Evolutionary conservation across 2,329 filamentous ascomycete genomes (phyloP).

Genomic region (Fusarium nelsonii): DNA sequence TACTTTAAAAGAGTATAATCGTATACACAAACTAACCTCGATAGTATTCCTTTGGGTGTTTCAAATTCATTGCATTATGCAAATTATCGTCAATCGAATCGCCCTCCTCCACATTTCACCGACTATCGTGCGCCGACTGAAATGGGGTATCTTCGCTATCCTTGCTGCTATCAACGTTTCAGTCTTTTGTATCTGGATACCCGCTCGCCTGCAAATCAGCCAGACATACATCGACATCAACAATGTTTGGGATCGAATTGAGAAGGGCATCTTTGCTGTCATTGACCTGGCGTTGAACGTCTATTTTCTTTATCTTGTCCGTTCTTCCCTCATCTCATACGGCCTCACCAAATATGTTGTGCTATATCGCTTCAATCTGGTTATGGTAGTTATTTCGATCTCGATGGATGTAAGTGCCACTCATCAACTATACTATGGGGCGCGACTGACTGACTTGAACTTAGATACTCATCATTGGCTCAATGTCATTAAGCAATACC

Average conservation of each 20-base stretch:
- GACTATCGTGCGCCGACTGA: constrained; percentile 54
- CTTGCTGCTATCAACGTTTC: constrained; percentile 62
- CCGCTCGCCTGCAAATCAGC: constrained; percentile 58
- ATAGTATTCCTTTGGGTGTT: constrained; percentile 52
- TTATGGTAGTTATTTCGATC: constrained; percentile 50
- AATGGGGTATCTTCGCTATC: constrained; percentile 57
- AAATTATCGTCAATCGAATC: constrained; percentile 66
- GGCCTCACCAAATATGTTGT: constrained; percentile 63
- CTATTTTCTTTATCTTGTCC: constrained; percentile 61
- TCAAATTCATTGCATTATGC: constrained; percentile 59
- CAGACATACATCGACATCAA: constrained; percentile 58
- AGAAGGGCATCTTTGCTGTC: constrained; percentile 61
- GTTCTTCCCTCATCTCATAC: constrained; percentile 59
- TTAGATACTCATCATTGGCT: constrained; percentile 44
- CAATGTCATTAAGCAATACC: constrained; percentile 43
- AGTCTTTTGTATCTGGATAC: constrained; percentile 65
- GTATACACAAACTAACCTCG: constrained; percentile 28
- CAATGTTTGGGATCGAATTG: constrained; percentile 62
- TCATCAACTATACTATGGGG: not conserved
- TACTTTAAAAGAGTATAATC: not conserved
- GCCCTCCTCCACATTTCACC: constrained; percentile 58
- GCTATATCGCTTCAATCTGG: constrained; percentile 55
- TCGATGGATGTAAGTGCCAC: constrained; percentile 47
- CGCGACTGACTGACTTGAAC: constrained; percentile 1
- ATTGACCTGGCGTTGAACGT: constrained; percentile 61